Percentiles rank a stretch among this genome's conserved stretches.
Evolutionary conservation across 1,284 basidiomycete genomes (phyloP).

Genomic region (Cystobasidium pallidum): DNA sequence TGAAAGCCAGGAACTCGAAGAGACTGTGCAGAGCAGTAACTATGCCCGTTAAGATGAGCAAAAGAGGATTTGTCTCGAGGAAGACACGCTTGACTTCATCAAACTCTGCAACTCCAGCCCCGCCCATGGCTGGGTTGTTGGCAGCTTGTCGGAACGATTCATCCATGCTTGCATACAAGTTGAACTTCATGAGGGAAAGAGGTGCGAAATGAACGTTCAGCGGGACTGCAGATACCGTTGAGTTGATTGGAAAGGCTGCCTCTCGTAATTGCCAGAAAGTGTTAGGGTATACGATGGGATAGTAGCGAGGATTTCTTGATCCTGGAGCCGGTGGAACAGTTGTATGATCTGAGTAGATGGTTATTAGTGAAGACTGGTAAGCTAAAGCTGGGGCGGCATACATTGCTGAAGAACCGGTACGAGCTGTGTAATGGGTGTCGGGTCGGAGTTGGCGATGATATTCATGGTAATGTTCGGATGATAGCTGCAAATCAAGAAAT

Average conservation of each 20-base stretch:
- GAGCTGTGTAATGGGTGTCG: constrained; percentile 65
- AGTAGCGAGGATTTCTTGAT: constrained; percentile 63
- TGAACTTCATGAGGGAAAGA: constrained; percentile 60
- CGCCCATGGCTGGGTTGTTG: constrained; percentile 42
- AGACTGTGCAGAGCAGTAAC: constrained; percentile 86
- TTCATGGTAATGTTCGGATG: constrained; percentile 86
- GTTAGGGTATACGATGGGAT: constrained; percentile 87
- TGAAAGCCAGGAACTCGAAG: constrained; percentile 95
- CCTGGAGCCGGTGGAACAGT: constrained; percentile 18
- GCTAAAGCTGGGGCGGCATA: constrained; percentile 35
- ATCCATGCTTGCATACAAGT: constrained; percentile 48
- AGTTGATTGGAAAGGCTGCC: constrained; percentile 56
- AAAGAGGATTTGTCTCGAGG: constrained; percentile 84
- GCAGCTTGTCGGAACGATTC: constrained; percentile 68
- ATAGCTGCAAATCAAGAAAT: constrained; percentile 64
- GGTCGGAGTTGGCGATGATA: constrained; percentile 71
- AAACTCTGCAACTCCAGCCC: constrained; percentile 67
- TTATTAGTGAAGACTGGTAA: neutral
- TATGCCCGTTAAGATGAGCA: constrained; percentile 70
- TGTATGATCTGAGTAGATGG: neutral
- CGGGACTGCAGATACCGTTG: constrained; percentile 58
- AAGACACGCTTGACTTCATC: constrained; percentile 94
- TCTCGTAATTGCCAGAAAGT: constrained; percentile 75
- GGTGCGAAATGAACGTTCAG: constrained; percentile 82
- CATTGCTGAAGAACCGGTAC: constrained; percentile 64